A percentile compares a stretch with the other conserved stretches of the same genome.
These are phyloP conservation scores for Fusarium chuoi DNA, from an alignment of 2,329 filamentous ascomycete species.

Conservation along the genomic window DNA sequence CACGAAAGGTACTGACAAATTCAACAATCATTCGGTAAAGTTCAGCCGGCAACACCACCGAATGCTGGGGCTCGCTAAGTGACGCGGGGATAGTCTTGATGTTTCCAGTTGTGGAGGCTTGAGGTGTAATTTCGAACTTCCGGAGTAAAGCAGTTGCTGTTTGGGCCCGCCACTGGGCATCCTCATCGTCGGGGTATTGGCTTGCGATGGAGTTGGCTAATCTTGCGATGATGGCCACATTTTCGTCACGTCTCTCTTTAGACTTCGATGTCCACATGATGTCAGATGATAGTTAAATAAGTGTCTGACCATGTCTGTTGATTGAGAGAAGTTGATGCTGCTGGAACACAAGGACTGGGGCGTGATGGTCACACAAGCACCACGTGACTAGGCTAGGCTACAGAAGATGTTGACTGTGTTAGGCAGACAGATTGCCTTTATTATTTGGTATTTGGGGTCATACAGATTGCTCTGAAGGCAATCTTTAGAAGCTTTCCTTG, in stretches of 20 bases:
- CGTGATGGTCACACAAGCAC: neutral
- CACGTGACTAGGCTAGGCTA: neutral
- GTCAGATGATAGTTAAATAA: neutral
- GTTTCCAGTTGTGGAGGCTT: fast-evolving
- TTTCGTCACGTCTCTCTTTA: fast-evolving
- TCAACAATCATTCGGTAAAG: neutral
- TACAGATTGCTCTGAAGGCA: neutral
- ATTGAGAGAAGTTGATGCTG: neutral
- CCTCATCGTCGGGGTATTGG: neutral
- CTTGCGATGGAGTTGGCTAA: neutral
- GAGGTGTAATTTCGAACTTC: neutral
- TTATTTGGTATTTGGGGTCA: neutral
- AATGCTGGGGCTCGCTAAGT: fast-evolving
- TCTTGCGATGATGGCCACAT: neutral
- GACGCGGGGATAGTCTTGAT: fast-evolving
- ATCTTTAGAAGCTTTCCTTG: neutral
- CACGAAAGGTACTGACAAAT: neutral
- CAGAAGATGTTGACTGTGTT: neutral
- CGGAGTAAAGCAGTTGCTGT: neutral
- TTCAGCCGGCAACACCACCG: neutral
- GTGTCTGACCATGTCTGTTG: neutral
- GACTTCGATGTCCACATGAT: neutral
- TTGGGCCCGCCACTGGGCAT: neutral
- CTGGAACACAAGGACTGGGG: too few species aligned
- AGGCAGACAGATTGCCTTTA: neutral